These are phyloP conservation scores for Boletus reticulatus DNA, from an alignment of 768 basidiomycete genomes.

Conservation along the genomic window DNA sequence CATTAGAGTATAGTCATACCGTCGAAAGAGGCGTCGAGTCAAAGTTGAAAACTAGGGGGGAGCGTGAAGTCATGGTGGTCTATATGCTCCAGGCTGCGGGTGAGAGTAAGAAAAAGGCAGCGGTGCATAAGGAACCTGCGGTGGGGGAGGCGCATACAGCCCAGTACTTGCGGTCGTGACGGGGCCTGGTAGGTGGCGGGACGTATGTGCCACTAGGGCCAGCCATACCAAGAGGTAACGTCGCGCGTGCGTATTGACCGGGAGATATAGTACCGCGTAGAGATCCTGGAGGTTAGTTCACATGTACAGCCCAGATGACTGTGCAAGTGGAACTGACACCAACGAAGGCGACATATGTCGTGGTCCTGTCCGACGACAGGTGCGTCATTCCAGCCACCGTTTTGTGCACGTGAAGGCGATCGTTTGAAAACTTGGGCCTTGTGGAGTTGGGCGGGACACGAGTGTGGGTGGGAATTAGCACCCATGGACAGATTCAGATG, in stretches of 20 bases:
- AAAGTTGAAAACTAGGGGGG: no score
- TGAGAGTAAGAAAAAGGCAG: conserved; percentile 10
- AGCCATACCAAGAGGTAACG: conserved; percentile 39
- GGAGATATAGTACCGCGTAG: conserved; percentile 27
- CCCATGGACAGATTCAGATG: no score
- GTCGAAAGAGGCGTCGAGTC: no score
- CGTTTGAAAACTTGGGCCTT: no score
- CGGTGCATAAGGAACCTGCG: conserved; percentile 24
- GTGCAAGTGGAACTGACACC: conserved; percentile 27
- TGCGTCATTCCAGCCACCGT: no score
- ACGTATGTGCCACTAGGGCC: conserved; percentile 26
- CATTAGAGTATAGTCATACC: no score
- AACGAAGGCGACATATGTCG: no score
- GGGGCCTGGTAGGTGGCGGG: conserved; percentile 14
- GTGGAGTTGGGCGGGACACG: no score
- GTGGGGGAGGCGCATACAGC: conserved; percentile 19
- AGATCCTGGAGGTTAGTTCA: conserved; percentile 39
- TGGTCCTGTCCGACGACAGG: no score
- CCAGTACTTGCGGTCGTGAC: conserved; percentile 22
- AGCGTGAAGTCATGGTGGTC: conserved; percentile 21
- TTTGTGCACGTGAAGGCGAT: no score
- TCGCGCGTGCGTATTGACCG: conserved; percentile 37
- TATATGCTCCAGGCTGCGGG: conserved; percentile 23
- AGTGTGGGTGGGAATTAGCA: no score
- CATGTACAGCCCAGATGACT: conserved; percentile 35